Evolutionary conservation across 768 basidiomycete species (phyloP), one percentile per base, ranked within the genome.

Genomic region (Phlebiopsis flavidoalba): DNA sequence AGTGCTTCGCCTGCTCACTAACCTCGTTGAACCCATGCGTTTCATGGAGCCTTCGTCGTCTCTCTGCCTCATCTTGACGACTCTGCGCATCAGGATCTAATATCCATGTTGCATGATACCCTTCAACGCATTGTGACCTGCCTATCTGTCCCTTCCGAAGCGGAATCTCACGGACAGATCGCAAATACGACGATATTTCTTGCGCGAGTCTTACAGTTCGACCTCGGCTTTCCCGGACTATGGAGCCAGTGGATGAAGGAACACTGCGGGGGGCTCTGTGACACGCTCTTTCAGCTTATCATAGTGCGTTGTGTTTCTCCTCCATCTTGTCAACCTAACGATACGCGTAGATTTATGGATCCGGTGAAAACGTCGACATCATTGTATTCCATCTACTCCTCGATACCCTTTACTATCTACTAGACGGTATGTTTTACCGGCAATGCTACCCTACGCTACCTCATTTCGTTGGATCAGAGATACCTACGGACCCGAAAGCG

Each of bases 361-460:
- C 79, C 5, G 83, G 85, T n/a, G 73, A 75, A 46, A 74, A 78
- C 55, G 71, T 83, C 8, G 83, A 88, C 66, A 70, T 81, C 1
- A 76, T 85, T 47, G 75, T 81, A 49, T 91, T 85, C 72, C 80
- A 87, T 0, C 69, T 91, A 47, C 72, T 92, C 35, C 71, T 91
- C 22, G 91, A 93, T 74, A 92, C 91, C 3, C 73, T 89, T 0
- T 83, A 84, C 65, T 89, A 86, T 67, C 72, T 90, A 8, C 77
- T 88, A 33, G 91, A 93, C 67, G 91, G 91, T 90, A 65, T 60
- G 80, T 63, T 10, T n/a, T 56, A 40, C 19, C 45, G 8, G 53
- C 22, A 10, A 17, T 51, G 15, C 53, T 49, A 22, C 48, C n/a
- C 1, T 19, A 45, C 3, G 45, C 21, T 53, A n/a, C 6, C 21